Evolutionary conservation across 2,329 filamentous ascomycete species (phyloP).

Genomic region (Verticillium nubilum): DNA sequence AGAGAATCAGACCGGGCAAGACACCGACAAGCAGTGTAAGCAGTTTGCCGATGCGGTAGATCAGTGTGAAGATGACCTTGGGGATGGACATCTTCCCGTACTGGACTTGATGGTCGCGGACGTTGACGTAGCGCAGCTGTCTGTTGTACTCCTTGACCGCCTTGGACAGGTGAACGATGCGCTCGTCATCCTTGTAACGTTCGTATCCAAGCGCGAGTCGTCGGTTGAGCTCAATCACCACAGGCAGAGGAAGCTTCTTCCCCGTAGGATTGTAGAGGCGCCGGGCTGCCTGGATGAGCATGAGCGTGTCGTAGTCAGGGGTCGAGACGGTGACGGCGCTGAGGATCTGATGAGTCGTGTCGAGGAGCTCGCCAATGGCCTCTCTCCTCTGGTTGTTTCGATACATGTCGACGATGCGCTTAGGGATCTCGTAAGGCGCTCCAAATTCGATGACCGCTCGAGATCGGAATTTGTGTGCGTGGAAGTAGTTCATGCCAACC

Average conservation of each 20-base stretch:
- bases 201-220: conserved; percentile 87
- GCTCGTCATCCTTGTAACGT: conserved; percentile 83
- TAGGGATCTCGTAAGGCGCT: conserved; percentile 76
- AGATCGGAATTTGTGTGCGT: conserved; percentile 96
- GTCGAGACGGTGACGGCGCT: conserved; percentile 86
- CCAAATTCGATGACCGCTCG: conserved; percentile 95
- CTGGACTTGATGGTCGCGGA: conserved; percentile 91
- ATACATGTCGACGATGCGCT: conserved; percentile 80
- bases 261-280: conserved; percentile 91
- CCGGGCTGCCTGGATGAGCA: conserved; percentile 92
- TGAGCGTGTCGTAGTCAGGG: conserved; percentile 92
- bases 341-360: conserved; percentile 80
- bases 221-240: conserved; percentile 90
- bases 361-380: conserved; percentile 78
- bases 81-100: conserved; percentile 79
- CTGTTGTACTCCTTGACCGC: conserved; percentile 82
- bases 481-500: conserved; percentile 99
- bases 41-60: conserved; percentile 78
- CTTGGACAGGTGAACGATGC: conserved; percentile 70
- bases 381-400: conserved; percentile 77
- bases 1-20: conserved; percentile 79
- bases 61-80: conserved; percentile 68
- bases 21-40: conserved; percentile 71
- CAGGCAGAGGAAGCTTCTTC: conserved; percentile 86
- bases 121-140: conserved; percentile 75